Percentiles rank a stretch among this genome's conserved stretches.
Evolutionary conservation across 345 rosid species (phyloP).

Genomic region (Firmiana major): DNA sequence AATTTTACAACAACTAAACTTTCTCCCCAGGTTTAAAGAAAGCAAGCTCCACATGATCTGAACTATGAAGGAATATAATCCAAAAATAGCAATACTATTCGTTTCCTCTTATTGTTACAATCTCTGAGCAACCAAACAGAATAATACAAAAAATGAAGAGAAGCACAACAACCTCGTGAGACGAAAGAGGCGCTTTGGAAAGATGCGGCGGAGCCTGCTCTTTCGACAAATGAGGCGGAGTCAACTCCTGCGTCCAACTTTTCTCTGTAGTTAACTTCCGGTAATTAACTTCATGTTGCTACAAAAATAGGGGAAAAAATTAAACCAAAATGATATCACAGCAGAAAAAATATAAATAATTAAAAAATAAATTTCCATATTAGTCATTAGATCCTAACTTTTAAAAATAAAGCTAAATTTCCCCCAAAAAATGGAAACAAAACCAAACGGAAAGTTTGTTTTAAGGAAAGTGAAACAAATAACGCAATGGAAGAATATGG

Average conservation of each 20-base stretch:
- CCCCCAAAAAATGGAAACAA: background rate
- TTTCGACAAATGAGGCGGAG: constrained; percentile 48
- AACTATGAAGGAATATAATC: background rate
- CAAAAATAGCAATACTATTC: too few relatives aligned
- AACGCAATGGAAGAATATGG: background rate
- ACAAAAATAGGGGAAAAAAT: constrained; percentile 6
- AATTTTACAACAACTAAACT: background rate
- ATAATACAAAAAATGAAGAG: background rate
- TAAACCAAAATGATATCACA: background rate
- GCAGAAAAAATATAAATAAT: background rate
- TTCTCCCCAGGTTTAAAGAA: background rate
- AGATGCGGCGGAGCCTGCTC: constrained; percentile 54
- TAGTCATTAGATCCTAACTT: background rate
- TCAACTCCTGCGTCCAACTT: constrained; percentile 50
- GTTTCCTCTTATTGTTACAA: background rate
- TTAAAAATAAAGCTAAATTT: background rate
- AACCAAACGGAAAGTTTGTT: background rate
- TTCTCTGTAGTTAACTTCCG: constrained; percentile 38
- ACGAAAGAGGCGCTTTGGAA: constrained; percentile 39
- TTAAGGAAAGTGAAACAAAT: background rate
- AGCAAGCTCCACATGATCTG: background rate
- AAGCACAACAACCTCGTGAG: constrained; percentile 44
- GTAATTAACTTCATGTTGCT: constrained; percentile 35
- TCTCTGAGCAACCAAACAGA: constrained; percentile 12
- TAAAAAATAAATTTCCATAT: background rate